Base-by-base conservation (phyloP, 495 filamentous ascomycete genomes). In the Tuber microsphaerosporum region DNA sequence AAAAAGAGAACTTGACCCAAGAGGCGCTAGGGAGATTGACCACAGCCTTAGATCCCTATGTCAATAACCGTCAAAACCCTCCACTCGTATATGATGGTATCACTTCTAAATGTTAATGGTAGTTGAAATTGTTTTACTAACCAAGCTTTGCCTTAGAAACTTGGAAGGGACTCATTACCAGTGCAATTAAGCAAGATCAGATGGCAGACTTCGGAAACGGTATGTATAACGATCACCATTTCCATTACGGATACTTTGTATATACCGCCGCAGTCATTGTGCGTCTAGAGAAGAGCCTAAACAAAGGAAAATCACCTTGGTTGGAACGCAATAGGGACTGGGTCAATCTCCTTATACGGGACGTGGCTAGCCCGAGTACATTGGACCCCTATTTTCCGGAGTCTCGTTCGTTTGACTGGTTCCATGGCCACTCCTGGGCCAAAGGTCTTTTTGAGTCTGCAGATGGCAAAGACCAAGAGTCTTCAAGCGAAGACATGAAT, bases 161-260 rank as follows among this genome's bases (percentile, higher is more conserved):
- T 19, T 98, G 94, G 94, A 91, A 91, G 77, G 95, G 95, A 12
- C 85, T 96, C 4, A 92, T 97, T 20, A 94, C 92, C 8, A 89
- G 89, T 10, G 93, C 92, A 2, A 89, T 89, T 12, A 93, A 88
- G 19, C 89, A 91, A 16, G 89, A 97, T 79, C 78, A 87, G 9
- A 89, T 77, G 87, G 86, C 75, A 41, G 77, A 78, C 14, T 77
- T 82, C 73, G 81, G 81, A 16, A 72, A 72, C 14, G 81, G 81
- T 31, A 89, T 89, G 76, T 97, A 97, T 86, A 97, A 97, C 81
- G 95, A 99, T 81, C 96, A 98, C 81, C 96, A 99, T 83, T 99
- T 99, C 85, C 96, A 81, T 42, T 77, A 74, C 34, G 89, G 91
- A 46, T 97, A 99, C 83, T 97, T 96, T 84, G 91, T 99, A 82